These are phyloP conservation scores for Houttuynia cordata DNA, from an alignment of 164 flowering plant genomes.

Conservation along the genomic window DNA sequence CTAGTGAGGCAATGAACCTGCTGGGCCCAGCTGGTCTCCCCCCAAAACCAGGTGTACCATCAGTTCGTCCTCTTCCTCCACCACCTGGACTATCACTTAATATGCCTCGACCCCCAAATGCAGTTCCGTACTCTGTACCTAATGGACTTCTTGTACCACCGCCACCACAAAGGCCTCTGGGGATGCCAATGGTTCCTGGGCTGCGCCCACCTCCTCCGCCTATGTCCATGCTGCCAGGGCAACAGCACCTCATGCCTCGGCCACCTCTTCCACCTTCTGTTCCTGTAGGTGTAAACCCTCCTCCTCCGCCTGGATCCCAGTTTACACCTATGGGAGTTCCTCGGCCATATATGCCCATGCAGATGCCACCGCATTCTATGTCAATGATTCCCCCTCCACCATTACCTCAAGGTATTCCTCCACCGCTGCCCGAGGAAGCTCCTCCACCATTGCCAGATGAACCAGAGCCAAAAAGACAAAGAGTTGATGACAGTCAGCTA, in stretches of 20 bases:
- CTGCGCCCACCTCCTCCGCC: slow-evolving; percentile 55
- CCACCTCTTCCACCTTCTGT: slow-evolving; percentile 49
- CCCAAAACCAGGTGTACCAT: slow-evolving; percentile 68
- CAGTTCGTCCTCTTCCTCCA: slow-evolving; percentile 84
- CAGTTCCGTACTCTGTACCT: slow-evolving; percentile 45
- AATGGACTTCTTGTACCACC: slow-evolving; percentile 30
- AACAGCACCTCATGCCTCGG: slow-evolving; percentile 46
- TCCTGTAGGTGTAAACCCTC: slow-evolving; percentile 23
- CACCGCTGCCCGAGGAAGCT: slow-evolving; percentile 94
- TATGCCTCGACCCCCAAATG: slow-evolving; percentile 56
- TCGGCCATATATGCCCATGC: slow-evolving; percentile 40
- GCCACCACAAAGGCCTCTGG: slow-evolving; percentile 39
- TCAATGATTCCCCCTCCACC: slow-evolving; percentile 51
- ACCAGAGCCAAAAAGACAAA: slow-evolving; percentile 96
- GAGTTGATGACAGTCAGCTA: slow-evolving; percentile 72
- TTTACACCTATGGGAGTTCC: slow-evolving; percentile 40
- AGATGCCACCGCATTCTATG: slow-evolving; percentile 40
- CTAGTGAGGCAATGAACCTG: slow-evolving; percentile 38
- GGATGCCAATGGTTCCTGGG: slow-evolving; percentile 31
- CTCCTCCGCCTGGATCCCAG: slow-evolving; percentile 87
- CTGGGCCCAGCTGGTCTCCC: slow-evolving; percentile 84
- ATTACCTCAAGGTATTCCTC: slow-evolving; percentile 78
- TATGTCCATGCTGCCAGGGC: slow-evolving; percentile 46
- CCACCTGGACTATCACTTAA: slow-evolving; percentile 76
- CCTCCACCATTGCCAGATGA: slow-evolving; percentile 98